Percentiles rank a stretch among this genome's conserved stretches.
phyloP scores from a whole-genome alignment of 352 stramenopile species.

The Peronospora belbahrii region DNA sequence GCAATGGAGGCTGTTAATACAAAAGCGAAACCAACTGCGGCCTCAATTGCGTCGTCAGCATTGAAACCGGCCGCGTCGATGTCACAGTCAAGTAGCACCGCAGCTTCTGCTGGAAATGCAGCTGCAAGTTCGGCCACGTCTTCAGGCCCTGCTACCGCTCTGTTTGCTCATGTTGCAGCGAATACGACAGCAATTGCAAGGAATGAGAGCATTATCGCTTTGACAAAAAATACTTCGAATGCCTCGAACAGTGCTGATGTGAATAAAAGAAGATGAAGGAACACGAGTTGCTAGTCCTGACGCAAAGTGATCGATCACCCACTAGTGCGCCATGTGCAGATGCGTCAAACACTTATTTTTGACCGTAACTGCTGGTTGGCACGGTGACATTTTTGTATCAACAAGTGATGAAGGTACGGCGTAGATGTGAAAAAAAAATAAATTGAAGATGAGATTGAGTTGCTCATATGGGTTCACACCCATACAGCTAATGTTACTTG shows the following conservation, averaged over 20 bases:
- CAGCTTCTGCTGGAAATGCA: not conserved
- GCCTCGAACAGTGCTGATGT: not conserved
- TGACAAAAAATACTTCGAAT: not conserved
- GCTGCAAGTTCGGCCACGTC: not conserved
- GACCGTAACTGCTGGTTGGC: no score
- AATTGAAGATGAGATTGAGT: no score
- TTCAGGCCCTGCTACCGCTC: not conserved
- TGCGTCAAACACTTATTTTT: no score
- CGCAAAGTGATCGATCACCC: no score
- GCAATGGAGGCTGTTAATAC: slow-evolving; percentile 18
- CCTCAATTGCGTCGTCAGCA: not conserved
- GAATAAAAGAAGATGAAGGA: slow-evolving; percentile 1
- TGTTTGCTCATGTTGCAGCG: slow-evolving; percentile 16
- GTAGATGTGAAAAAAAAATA: no score
- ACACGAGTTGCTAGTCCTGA: not conserved
- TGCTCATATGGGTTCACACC: no score
- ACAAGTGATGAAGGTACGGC: no score
- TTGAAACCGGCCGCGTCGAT: not conserved
- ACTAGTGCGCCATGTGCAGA: no score
- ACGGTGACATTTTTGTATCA: no score
- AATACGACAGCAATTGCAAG: slow-evolving; percentile 11
- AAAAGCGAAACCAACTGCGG: slow-evolving; percentile 1
- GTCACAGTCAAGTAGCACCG: not conserved
- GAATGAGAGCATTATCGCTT: not conserved
- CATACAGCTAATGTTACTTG: no score